Evolutionary conservation across 2,329 filamentous ascomycete genomes (phyloP).

Genomic region (Leptographium procerum): DNA sequence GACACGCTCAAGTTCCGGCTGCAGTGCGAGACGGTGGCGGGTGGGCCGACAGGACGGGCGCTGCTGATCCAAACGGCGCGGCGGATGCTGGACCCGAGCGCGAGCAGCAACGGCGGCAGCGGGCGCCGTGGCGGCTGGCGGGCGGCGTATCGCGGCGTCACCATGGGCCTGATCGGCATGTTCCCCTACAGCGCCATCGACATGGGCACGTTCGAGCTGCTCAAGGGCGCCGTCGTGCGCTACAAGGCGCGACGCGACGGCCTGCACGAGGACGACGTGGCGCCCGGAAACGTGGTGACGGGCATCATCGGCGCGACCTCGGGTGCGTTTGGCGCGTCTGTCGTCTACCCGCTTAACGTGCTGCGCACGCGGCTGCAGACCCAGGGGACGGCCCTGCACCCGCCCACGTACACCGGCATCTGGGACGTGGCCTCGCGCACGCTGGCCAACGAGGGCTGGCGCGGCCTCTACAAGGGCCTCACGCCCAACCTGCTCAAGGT

Average conservation of each 20-base stretch:
- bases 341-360: slow-evolving; percentile 91
- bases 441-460: slow-evolving; percentile 66
- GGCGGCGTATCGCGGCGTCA: slow-evolving; percentile 81
- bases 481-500: slow-evolving; percentile 96
- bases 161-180: slow-evolving; percentile 90
- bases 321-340: slow-evolving; percentile 82
- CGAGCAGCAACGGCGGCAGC: slow-evolving; percentile 19
- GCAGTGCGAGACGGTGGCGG: slow-evolving; percentile 87
- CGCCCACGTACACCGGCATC: slow-evolving; percentile 80
- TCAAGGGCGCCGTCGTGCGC: slow-evolving; percentile 63
- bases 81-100: slow-evolving; percentile 49
- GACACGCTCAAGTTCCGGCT: slow-evolving; percentile 75
- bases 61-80: slow-evolving; percentile 72
- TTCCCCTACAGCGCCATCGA: slow-evolving; percentile 98
- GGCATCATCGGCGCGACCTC: slow-evolving; percentile 84
- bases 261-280: slow-evolving; percentile 73
- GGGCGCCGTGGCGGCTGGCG: slow-evolving; percentile 58
- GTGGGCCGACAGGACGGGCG: slow-evolving; percentile 70
- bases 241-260: slow-evolving; percentile 58
- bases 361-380: slow-evolving; percentile 85
- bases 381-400: slow-evolving; percentile 87
- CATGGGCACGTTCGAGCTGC: slow-evolving; percentile 85
- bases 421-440: slow-evolving; percentile 81
- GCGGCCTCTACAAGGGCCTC: slow-evolving; percentile 86
- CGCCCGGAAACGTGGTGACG: slow-evolving; percentile 70